Evolutionary conservation across 202 grass and related monocot species (phyloP), one percentile per base, ranked within the genome.

Genomic region (Setaria italica): DNA sequence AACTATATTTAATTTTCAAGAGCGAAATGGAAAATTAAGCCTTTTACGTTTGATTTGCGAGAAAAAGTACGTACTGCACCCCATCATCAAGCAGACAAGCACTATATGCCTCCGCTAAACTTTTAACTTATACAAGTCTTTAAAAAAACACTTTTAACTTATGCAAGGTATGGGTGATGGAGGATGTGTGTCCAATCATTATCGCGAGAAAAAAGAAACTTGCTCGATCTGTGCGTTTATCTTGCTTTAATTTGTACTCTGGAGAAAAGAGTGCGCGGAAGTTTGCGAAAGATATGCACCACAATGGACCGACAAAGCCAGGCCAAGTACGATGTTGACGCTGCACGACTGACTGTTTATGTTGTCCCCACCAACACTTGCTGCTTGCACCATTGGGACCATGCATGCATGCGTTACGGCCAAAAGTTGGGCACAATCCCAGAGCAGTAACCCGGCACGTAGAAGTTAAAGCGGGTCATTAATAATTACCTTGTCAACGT

Each of bases 401-500:
- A 11, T 20, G 53, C 86, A 72, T 65, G 15, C 43, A 51, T 33
- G 14, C 15, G 34, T 35, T 3, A 35, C 34, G 39, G 39, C 39
- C 39, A 41, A 41, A 41, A 41, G 39, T 0, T 41, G 5, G 39
- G 5, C 39, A 6, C 39, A 41, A 41, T 41, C 39, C 39, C 39
- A 41, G 39, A 41, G 39, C 39, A 41, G 39, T 41, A 41, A 41
- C 39, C 39, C 39, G 39, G 39, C 39, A 41, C 39, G 4, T 41
- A 41, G 39, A 41, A 41, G 39, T 41, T 41, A 41, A 41, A 41
- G 5, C 4, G 6, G 33, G 13, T 29, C 3, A 39, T 12, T 11
- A 11, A 8, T 32, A 7, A 8, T 84, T 87, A 98, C 95, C 95
- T 92, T 56, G 64, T 88, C 78, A n/a, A 86, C 66, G 47, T 70